A percentile compares a stretch with the other conserved stretches of the same genome.
Evolutionary conservation across 192 early-diverging fungal species (phyloP).

Genomic region (Coemansia asiatica): DNA sequence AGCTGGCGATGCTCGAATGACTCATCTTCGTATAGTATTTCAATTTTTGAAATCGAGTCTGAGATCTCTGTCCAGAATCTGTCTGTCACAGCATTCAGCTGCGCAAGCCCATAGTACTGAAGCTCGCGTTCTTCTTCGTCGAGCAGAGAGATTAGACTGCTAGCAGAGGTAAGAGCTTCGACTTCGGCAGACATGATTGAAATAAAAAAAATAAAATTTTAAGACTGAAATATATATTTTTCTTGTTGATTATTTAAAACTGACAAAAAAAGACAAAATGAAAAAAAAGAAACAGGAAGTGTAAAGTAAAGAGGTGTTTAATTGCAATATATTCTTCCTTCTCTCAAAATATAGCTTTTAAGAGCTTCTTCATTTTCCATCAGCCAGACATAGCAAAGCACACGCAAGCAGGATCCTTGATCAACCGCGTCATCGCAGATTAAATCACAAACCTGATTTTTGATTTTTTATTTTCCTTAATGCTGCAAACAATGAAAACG

Average conservation of each 20-base stretch:
- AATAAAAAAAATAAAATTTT: slow-evolving; percentile 1
- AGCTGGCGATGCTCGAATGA: slow-evolving; percentile 80
- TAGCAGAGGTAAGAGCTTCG: slow-evolving; percentile 45
- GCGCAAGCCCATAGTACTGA: slow-evolving; percentile 87
- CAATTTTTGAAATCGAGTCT: slow-evolving; percentile 78
- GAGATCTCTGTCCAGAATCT: slow-evolving; percentile 99
- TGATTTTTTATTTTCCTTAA: neutral
- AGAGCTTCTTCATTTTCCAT: too few species aligned
- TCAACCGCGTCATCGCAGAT: slow-evolving; percentile 11
- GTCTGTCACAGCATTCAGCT: slow-evolving; percentile 87
- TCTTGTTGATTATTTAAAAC: too few species aligned
- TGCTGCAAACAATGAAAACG: too few species aligned
- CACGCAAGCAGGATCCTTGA: slow-evolving; percentile 1
- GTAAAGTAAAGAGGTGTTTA: too few species aligned
- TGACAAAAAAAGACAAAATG: too few species aligned
- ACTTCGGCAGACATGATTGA: slow-evolving; percentile 35
- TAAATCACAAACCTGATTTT: slow-evolving; percentile 8
- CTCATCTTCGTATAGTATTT: slow-evolving; percentile 92
- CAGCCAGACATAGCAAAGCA: too few species aligned
- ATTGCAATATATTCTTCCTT: too few species aligned
- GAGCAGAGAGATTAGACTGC: slow-evolving; percentile 90
- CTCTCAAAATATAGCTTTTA: too few species aligned
- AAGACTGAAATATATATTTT: too few species aligned
- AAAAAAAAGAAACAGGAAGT: too few species aligned
- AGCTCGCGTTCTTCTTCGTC: slow-evolving; percentile 91